Percentiles rank a stretch among this genome's conserved stretches.
Evolutionary conservation across 495 filamentous ascomycete species (phyloP).

Genomic region (Hypoxylon crocopeplum): DNA sequence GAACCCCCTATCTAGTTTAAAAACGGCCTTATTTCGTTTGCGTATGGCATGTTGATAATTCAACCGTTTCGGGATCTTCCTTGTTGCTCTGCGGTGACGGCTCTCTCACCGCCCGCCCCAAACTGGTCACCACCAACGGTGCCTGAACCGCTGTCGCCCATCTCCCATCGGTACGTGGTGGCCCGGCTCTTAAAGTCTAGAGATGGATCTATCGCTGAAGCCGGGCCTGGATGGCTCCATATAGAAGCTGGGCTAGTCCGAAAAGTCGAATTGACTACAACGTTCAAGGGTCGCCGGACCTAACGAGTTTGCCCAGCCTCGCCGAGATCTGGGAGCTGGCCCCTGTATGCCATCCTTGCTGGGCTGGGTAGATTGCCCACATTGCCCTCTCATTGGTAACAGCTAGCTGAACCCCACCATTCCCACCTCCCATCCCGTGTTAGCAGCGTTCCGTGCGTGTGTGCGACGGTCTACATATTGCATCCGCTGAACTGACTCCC

Average conservation of each 20-base stretch:
- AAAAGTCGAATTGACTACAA: constrained; percentile 22
- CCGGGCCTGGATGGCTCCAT: constrained; percentile 30
- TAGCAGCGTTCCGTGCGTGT: constrained; percentile 14
- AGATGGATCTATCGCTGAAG: constrained; percentile 27
- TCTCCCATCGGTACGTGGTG: constrained; percentile 11
- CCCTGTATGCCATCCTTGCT: constrained; percentile 18
- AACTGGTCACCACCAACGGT: constrained; percentile 13
- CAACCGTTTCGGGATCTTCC: constrained; percentile 21
- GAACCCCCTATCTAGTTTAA: background rate
- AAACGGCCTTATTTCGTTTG: constrained; percentile 10
- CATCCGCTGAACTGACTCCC: constrained; percentile 16
- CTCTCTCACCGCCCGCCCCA: constrained; percentile 11
- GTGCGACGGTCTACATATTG: constrained; percentile 25
- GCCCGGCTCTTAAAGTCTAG: constrained; percentile 13
- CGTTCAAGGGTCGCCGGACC: constrained; percentile 19
- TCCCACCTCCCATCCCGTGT: constrained; percentile 24
- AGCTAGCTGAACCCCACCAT: constrained; percentile 30
- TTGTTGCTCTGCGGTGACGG: constrained; percentile 18
- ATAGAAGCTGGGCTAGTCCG: constrained; percentile 12
- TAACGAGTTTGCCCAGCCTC: constrained; percentile 26
- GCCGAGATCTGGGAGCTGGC: constrained; percentile 21
- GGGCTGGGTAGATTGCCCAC: background rate
- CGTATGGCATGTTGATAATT: constrained; percentile 7
- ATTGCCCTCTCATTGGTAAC: constrained; percentile 15
- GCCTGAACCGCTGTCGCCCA: background rate